Percentiles rank a stretch among this genome's conserved stretches.
Evolutionary conservation across 202 grass and related monocot species (phyloP).

Genomic region (Saccharum hybrid): DNA sequence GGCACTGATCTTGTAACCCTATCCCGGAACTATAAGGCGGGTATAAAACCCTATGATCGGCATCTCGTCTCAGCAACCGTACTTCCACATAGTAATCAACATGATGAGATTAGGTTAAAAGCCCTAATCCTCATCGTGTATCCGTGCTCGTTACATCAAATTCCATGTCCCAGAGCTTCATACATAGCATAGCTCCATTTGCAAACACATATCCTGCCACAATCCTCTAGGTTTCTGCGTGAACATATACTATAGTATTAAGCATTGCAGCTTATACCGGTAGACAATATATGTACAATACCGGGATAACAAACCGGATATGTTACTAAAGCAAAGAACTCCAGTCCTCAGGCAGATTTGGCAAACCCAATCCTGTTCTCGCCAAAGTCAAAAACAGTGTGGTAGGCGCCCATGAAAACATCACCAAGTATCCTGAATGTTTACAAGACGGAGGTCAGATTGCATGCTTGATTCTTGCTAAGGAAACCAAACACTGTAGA

Average conservation of each 20-base stretch:
- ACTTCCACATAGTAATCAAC: background rate
- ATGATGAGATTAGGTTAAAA: slow-evolving; percentile 32
- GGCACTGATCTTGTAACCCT: too few relatives aligned
- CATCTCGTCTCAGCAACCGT: too few relatives aligned
- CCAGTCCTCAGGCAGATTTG: slow-evolving; percentile 53
- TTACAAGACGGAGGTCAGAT: background rate
- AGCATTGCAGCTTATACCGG: background rate
- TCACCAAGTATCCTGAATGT: slow-evolving; percentile 83
- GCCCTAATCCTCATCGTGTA: slow-evolving; percentile 20
- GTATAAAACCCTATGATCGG: too few relatives aligned
- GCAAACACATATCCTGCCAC: background rate
- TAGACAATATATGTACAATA: slow-evolving; percentile 31
- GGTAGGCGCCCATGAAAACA: slow-evolving; percentile 97
- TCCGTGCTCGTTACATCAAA: background rate
- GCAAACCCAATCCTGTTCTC: slow-evolving; percentile 79
- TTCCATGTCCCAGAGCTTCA: background rate
- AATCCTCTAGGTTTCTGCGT: background rate
- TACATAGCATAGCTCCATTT: slow-evolving; percentile 8
- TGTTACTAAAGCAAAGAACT: background rate
- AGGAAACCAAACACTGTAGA: background rate
- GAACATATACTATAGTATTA: background rate
- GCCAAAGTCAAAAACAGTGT: slow-evolving; percentile 89
- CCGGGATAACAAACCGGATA: background rate
- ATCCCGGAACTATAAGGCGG: too few relatives aligned
- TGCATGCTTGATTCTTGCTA: background rate